Percentiles rank a stretch among this genome's conserved stretches.
Conservation (phyloP, 768 basidiomycete genomes). For the Tulasnella sp. region DNA sequence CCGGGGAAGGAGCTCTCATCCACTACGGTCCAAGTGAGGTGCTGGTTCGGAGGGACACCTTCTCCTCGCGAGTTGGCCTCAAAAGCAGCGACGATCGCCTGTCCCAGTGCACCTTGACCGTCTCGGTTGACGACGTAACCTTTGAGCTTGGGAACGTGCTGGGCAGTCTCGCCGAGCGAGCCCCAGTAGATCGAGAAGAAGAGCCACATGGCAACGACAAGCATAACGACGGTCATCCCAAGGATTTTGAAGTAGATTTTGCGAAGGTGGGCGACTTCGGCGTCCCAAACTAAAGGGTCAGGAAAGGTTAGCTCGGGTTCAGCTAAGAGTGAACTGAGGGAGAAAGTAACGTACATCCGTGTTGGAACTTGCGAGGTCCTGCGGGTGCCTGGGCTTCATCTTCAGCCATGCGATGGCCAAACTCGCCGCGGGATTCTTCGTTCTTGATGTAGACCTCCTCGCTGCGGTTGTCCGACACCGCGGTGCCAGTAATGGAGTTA, state of each 20-base stretch:
- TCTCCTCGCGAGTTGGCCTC: slow-evolving; percentile 17
- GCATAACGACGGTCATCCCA: not conserved
- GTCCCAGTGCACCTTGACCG: not conserved
- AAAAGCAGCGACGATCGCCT: slow-evolving; percentile 23
- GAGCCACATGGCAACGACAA: slow-evolving; percentile 2
- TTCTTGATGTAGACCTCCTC: not conserved
- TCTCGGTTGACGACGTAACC: slow-evolving; percentile 3
- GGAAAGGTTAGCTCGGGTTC: not conserved
- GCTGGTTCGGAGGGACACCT: not conserved
- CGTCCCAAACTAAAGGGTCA: not conserved
- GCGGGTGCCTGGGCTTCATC: not conserved
- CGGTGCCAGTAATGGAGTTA: not conserved
- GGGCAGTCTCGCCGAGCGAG: not conserved
- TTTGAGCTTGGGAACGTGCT: not conserved
- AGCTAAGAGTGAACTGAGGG: not conserved
- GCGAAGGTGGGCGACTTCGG: not conserved
- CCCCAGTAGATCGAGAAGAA: not conserved
- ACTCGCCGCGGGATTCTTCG: not conserved
- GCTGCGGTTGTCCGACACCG: not conserved
- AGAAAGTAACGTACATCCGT: not conserved
- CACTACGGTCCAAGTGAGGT: not conserved
- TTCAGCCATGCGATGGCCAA: not conserved
- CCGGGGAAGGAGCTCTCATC: slow-evolving; percentile 1
- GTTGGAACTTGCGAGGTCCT: not conserved
- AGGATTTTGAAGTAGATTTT: slow-evolving; percentile 7